Base-by-base conservation (phyloP, 768 basidiomycete species). In the Termitomyces bulborhizus region DNA sequence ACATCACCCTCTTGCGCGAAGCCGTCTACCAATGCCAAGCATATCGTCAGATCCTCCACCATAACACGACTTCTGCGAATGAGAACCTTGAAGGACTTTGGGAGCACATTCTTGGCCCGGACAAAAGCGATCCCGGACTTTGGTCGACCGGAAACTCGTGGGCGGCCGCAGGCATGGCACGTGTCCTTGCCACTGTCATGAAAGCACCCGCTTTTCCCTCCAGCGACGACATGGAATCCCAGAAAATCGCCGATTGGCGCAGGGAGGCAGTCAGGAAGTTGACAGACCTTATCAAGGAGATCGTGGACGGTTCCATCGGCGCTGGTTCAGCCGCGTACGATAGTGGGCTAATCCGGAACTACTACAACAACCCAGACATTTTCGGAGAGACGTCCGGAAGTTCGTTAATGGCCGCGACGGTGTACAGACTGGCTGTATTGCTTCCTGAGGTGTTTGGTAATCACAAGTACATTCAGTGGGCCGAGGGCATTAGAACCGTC, bases 131-230 rank as follows among this genome's bases (percentile, higher is more conserved):
- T 48, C 61, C 68, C 0, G 76, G 77, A 2, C 55, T 77, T 1
- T 80, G 78, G 78, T 73, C 74, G 0, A 78, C 77, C 42, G 82
- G 83, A 3, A 90, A 89, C 59, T 85, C 73, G 0, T 89, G 88
- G 88, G 86, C 85, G 0, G 84, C 84, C 1, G 80, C 79, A 1
- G 87, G 87, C 0, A 84, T 85, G 76, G 67, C 82, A 27, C 76
- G 86, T 6, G 83, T 89, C 4, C 64, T 79, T 5, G 74, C 74
- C 8, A 84, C 80, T 0, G 71, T 84, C 36, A 62, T 68, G 24
- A 69, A 73, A 27, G 75, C 79, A 1, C 62, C 64, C 11, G 39
- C 51, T 24, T 40, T 56, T 21, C 13, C 31, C 2, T 3, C 7
- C 27, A 34, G 4, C 2, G 36, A 32, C 16, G 46, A 13, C 8